A percentile compares a stretch with the other conserved stretches of the same genome.
phyloP scores from a whole-genome alignment of 495 filamentous ascomycete genomes.

The Aspergillus incahuasiensis region DNA sequence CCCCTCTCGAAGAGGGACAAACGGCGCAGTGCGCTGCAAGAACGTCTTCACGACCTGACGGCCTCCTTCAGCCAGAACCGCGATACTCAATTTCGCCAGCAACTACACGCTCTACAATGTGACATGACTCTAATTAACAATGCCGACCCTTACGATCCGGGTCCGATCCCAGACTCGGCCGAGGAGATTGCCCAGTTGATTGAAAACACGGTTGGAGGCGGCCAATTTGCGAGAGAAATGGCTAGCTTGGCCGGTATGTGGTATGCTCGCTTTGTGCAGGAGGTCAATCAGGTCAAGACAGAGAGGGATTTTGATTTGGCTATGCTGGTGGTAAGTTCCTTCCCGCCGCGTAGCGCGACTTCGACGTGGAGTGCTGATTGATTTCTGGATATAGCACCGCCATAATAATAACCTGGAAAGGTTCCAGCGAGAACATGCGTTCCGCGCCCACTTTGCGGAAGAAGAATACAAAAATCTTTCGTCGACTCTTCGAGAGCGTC shows the following conservation, averaged over 20 bases:
- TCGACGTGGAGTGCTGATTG: not conserved
- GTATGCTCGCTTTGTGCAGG: slow-evolving; percentile 75
- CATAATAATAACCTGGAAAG: slow-evolving; percentile 40
- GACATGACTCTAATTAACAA: slow-evolving; percentile 83
- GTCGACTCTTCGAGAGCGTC: slow-evolving; percentile 73
- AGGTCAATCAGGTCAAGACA: slow-evolving; percentile 81
- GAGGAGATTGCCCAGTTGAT: slow-evolving; percentile 63
- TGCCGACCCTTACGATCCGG: slow-evolving; percentile 71
- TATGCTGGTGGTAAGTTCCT: slow-evolving; percentile 61
- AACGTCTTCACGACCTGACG: slow-evolving; percentile 67
- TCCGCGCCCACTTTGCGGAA: slow-evolving; percentile 65
- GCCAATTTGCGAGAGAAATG: slow-evolving; percentile 50
- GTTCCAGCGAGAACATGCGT: slow-evolving; percentile 38
- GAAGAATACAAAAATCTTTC: slow-evolving; percentile 78
- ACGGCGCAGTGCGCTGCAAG: slow-evolving; percentile 69
- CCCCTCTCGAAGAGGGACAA: slow-evolving; percentile 82
- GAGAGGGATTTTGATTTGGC: slow-evolving; percentile 75
- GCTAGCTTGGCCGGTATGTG: slow-evolving; percentile 69
- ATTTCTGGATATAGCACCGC: slow-evolving; percentile 27
- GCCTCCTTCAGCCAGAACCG: slow-evolving; percentile 73
- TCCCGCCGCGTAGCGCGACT: not conserved
- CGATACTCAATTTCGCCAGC: slow-evolving; percentile 79
- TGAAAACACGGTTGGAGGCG: slow-evolving; percentile 51
- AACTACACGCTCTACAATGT: slow-evolving; percentile 80
- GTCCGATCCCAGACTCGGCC: slow-evolving; percentile 65